These are phyloP conservation scores for Rhododendron kiyosumense DNA, from an alignment of 148 eudicot genomes.

Conservation along the genomic window DNA sequence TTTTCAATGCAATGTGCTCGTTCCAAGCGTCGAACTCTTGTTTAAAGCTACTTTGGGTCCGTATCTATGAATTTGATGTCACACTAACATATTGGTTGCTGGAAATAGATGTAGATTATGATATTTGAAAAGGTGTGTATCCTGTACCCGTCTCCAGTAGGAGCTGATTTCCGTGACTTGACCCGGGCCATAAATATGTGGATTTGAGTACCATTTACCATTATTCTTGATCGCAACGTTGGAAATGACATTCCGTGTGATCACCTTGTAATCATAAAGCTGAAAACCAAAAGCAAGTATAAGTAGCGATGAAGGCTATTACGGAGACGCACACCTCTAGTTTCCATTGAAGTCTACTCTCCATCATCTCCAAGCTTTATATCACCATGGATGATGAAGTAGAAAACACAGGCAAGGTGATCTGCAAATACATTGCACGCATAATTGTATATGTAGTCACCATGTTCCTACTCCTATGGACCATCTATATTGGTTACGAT, in stretches of 20 bases:
- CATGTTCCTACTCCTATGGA: slow-evolving; percentile 25
- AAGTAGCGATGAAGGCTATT: not conserved
- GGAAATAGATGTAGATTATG: slow-evolving; percentile 17
- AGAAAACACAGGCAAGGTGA: not conserved
- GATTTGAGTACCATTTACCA: not conserved
- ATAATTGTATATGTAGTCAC: slow-evolving; percentile 9
- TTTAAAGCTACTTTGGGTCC: not conserved
- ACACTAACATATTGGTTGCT: slow-evolving; percentile 13
- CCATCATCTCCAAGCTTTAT: not conserved
- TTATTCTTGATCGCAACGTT: not conserved
- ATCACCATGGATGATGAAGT: not conserved
- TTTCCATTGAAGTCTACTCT: not conserved
- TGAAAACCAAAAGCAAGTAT: not conserved
- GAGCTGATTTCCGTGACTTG: not conserved
- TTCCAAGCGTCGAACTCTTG: not conserved
- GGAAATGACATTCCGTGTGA: not conserved
- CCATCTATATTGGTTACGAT: slow-evolving; percentile 22
- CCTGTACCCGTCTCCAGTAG: no score
- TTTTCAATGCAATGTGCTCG: not conserved
- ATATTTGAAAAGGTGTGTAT: not conserved
- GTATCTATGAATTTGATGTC: slow-evolving; percentile 11
- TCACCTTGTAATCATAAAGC: not conserved
- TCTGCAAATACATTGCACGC: not conserved
- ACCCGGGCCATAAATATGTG: not conserved
- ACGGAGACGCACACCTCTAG: no score